Conservation (phyloP, 331 rosid genomes). For the Stylosanthes scabra region DNA sequence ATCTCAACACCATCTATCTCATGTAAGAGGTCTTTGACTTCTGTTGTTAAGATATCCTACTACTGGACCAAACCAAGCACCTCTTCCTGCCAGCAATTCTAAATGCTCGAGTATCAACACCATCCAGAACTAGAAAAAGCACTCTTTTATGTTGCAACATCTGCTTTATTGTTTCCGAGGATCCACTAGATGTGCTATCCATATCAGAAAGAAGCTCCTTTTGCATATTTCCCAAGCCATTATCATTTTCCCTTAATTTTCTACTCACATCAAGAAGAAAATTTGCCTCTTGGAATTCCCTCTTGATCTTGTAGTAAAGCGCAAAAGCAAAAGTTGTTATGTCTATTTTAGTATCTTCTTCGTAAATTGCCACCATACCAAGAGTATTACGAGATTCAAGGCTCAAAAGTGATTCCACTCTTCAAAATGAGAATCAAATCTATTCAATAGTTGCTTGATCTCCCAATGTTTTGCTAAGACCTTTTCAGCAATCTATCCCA, state of each 20-base stretch:
- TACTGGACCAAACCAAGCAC: slow-evolving; percentile 24
- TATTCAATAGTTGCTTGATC: background rate
- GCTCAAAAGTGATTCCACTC: too few species aligned
- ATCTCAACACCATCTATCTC: background rate
- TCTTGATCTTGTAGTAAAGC: too few species aligned
- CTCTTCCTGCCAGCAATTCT: background rate
- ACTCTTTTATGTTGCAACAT: slow-evolving; percentile 2
- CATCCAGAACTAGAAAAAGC: slow-evolving; percentile 29
- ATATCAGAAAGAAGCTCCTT: too few species aligned
- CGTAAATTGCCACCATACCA: background rate
- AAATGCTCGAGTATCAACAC: background rate
- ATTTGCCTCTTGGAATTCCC: too few species aligned
- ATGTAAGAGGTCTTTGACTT: background rate
- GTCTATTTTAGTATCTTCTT: background rate
- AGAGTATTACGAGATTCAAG: too few species aligned
- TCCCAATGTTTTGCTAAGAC: background rate
- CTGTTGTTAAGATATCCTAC: slow-evolving; percentile 31
- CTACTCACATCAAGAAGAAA: too few species aligned
- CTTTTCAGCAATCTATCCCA: background rate
- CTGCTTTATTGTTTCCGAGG: slow-evolving; percentile 6
- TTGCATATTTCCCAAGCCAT: too few species aligned
- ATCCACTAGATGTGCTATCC: background rate
- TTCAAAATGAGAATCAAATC: background rate
- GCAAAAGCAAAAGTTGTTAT: too few species aligned
- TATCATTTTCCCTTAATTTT: too few species aligned